Evolutionary conservation across 176 grass and related monocot genomes (phyloP).

Genomic region (Triticum aestivum): IWGSC_CS_RefSeq_v2.1 NC_057802.1:340677434-340677933

Average conservation of each 20-base stretch:
- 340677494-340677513: slow-evolving; percentile 92
- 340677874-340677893: background rate
- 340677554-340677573: slow-evolving; percentile 24
- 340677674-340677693: slow-evolving; percentile 26
- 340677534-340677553: slow-evolving; percentile 51
- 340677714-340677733: slow-evolving; percentile 19
- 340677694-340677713: slow-evolving; percentile 31
- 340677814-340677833: background rate
- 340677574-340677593: slow-evolving; percentile 52
- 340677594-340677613: background rate
- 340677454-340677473: slow-evolving; percentile 81
- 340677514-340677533: slow-evolving; percentile 96
- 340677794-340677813: slow-evolving; percentile 22
- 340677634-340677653: background rate
- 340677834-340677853: background rate
- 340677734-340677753: background rate
- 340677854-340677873: slow-evolving; percentile 1
- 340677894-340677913: slow-evolving; percentile 18
- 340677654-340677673: slow-evolving; percentile 2
- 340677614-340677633: slow-evolving; percentile 4
- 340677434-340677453: slow-evolving; percentile 41
- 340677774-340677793: slow-evolving; percentile 20
- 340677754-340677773: background rate
- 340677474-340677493: slow-evolving; percentile 86
- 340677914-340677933: background rate